phyloP scores from a whole-genome alignment of 2,329 filamentous ascomycete species.

The Cercospora sp. region DNA sequence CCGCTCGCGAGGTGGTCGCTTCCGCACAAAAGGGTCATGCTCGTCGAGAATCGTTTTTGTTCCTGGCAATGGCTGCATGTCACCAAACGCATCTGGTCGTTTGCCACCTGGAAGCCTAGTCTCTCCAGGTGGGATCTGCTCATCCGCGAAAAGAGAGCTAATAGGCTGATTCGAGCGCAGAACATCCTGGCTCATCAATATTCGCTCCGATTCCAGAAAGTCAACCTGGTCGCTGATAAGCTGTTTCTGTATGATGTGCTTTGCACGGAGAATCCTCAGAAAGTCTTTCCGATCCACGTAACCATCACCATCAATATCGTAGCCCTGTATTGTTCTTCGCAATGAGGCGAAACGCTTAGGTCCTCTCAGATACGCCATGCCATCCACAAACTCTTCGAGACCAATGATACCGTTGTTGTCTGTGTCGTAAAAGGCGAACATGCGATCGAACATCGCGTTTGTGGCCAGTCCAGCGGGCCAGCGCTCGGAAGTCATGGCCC shows the following conservation, averaged over 20 bases:
- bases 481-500: constrained; percentile 65
- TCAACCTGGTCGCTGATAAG: constrained; percentile 81
- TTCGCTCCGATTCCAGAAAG: constrained; percentile 72
- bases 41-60: constrained; percentile 60
- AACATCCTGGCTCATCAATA: constrained; percentile 47
- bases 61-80: constrained; percentile 35
- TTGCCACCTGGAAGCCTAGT: constrained; percentile 37
- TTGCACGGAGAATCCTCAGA: constrained; percentile 85
- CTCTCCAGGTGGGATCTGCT: constrained; percentile 38
- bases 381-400: constrained; percentile 87
- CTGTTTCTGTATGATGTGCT: constrained; percentile 87
- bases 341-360: constrained; percentile 65
- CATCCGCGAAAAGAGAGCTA: constrained; percentile 47
- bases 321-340: constrained; percentile 77
- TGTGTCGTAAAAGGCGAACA: constrained; percentile 95
- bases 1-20: constrained; percentile 19
- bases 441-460: constrained; percentile 90
- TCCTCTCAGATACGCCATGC: constrained; percentile 66
- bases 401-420: constrained; percentile 86
- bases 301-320: constrained; percentile 86
- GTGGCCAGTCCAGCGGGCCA: constrained; percentile 74
- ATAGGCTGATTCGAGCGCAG: constrained; percentile 49
- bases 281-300: constrained; percentile 85
- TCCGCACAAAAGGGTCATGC: constrained; percentile 42
- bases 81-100: constrained; percentile 34